A percentile compares a stretch with the other conserved stretches of the same genome.
Conservation (phyloP, 257 asterid species). For the Ligustrum vulgare region DNA sequence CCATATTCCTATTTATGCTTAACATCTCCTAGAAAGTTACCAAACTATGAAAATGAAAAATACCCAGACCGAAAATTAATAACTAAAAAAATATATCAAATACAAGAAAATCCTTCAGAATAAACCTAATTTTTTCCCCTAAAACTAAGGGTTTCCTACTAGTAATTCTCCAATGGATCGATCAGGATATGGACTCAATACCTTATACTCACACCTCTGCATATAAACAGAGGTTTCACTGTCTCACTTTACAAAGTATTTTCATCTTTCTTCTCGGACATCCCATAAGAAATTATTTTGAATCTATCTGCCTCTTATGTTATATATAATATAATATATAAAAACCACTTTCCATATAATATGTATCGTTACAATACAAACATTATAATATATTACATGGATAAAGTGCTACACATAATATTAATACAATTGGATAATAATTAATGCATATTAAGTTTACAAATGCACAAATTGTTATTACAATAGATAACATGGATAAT, state of each 20-base stretch:
- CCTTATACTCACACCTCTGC: background rate
- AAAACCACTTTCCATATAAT: background rate
- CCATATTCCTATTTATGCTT: background rate
- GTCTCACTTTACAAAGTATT: background rate
- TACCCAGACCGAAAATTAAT: background rate
- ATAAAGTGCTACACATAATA: background rate
- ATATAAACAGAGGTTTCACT: background rate
- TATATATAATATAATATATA: too few relatives aligned
- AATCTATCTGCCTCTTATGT: background rate
- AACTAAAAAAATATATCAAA: too few relatives aligned
- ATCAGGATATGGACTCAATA: background rate
- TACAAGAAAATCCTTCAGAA: background rate
- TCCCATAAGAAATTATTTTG: background rate
- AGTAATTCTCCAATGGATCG: background rate
- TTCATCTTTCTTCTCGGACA: background rate
- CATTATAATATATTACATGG: background rate
- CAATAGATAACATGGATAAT: background rate
- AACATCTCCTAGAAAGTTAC: background rate
- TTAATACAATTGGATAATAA: too few relatives aligned
- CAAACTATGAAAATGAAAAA: background rate
- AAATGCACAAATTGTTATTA: background rate
- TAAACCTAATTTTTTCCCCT: background rate
- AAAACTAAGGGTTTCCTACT: background rate
- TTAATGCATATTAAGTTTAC: background rate
- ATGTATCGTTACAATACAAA: background rate